Evolutionary conservation across 2,329 filamentous ascomycete species (phyloP), one percentile per base, ranked within the genome.

Genomic region (Coniochaeta sp.): DNA sequence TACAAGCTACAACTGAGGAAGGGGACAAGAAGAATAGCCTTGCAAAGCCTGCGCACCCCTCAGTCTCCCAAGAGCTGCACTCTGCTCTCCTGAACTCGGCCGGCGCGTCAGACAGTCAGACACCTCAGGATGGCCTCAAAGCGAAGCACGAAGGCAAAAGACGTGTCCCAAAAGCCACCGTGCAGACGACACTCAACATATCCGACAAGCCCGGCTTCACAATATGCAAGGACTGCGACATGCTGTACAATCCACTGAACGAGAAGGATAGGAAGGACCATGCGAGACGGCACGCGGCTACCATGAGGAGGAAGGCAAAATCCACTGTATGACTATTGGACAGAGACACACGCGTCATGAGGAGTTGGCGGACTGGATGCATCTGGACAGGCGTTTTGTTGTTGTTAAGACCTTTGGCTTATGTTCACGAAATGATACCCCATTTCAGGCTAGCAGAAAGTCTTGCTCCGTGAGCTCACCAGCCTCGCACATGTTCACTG

Each of bases 161-260:
- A 31, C 47, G 20, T 4, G 2, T 30, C 3, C 47, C 22, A 35
- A 49, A 60, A 16, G 58, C 65, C 1, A 60, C 64, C 18, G 63
- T 71, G 3, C 72, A 75, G 56, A 74, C 67, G 0, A 74, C 71
- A 0, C 54, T 75, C 20, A 72, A 66, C 0, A 52, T 65, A 26
- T 58, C 61, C n/a, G 62, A 69, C 40, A 56, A 64, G 10, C 48
- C 58, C 14, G 49, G 66, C 56, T 72, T 74, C 53, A 65, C 61
- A 2, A 67, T 74, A 52, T 75, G 72, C 55, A 67, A 63, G 28
- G 67, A 68, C 26, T 75, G 72, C 54, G 66, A 67, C 24, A 68
- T 73, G 52, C 52, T 75, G 40, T 75, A 74, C 55, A 75, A 75
- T 50, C 70, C 71, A 4, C 58, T 73, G 35, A 71, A 75, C 55